A percentile compares a stretch with the other conserved stretches of the same genome.
phyloP scores from a whole-genome alignment of 805 yeast genomes.

The Grigorovia yakushimaensis region DNA sequence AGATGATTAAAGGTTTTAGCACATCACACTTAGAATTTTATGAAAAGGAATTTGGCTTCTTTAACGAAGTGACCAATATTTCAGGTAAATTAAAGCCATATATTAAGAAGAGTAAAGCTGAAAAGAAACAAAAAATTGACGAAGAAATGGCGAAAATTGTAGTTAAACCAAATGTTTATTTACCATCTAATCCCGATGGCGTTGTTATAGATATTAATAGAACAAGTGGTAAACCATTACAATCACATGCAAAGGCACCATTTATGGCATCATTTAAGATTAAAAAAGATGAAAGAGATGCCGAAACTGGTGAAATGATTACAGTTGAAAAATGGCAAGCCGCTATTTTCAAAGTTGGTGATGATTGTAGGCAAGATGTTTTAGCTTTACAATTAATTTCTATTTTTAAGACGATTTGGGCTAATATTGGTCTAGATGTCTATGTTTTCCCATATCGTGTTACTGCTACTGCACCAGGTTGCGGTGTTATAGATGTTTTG shows the following conservation, averaged over 20 bases:
- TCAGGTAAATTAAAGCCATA: slow-evolving; percentile 93
- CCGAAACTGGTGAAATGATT: slow-evolving; percentile 31
- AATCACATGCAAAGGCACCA: slow-evolving; percentile 98
- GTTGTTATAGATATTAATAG: slow-evolving; percentile 85
- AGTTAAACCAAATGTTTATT: slow-evolving; percentile 73
- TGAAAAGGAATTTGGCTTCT: slow-evolving; percentile 77
- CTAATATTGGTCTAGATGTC: slow-evolving; percentile 75
- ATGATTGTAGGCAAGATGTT: slow-evolving; percentile 96
- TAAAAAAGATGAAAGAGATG: slow-evolving; percentile 40
- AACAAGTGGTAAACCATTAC: slow-evolving; percentile 86
- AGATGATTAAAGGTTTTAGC: slow-evolving; percentile 55
- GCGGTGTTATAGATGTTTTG: slow-evolving; percentile 96
- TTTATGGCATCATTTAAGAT: slow-evolving; percentile 93
- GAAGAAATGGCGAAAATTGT: slow-evolving; percentile 80
- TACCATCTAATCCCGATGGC: slow-evolving; percentile 97
- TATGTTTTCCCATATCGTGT: slow-evolving; percentile 91
- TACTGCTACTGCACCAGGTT: slow-evolving; percentile 98
- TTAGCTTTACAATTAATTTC: slow-evolving; percentile 87
- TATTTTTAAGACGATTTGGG: slow-evolving; percentile 86
- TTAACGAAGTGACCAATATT: slow-evolving; percentile 82
- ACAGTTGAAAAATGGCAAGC: slow-evolving; percentile 73
- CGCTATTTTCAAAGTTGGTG: slow-evolving; percentile 98
- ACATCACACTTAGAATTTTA: slow-evolving; percentile 57
- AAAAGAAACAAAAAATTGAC: slow-evolving; percentile 90
- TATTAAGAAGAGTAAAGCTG: slow-evolving; percentile 89